A percentile compares a stretch with the other conserved stretches of the same genome.
phyloP scores from a whole-genome alignment of 2,329 filamentous ascomycete species.

The Cylindrodendrum hubeiense region DNA sequence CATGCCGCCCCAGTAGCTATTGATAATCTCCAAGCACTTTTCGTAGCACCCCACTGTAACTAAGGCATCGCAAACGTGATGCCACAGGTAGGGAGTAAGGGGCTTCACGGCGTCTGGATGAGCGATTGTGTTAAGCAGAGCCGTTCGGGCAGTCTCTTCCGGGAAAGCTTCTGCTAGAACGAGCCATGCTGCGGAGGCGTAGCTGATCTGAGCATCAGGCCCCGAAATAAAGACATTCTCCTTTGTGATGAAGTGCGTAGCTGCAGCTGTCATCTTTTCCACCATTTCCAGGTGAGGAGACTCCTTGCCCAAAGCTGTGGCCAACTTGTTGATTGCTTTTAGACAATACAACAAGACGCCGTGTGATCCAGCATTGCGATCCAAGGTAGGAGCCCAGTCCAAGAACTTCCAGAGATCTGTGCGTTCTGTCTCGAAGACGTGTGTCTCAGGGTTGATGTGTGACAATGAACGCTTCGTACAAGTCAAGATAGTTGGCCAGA shows the following conservation, averaged over 20 bases:
- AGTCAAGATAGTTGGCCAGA: constrained; percentile 48
- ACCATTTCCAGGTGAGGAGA: constrained; percentile 23
- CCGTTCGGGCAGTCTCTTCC: constrained; percentile 3
- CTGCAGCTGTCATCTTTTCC: constrained; percentile 18
- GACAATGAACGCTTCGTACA: constrained; percentile 44
- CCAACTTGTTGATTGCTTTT: constrained; percentile 25
- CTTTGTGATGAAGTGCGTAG: constrained; percentile 12
- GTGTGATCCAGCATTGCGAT: constrained; percentile 17
- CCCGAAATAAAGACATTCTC: constrained; percentile 25
- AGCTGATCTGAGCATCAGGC: constrained; percentile 18
- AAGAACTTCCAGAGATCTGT: constrained; percentile 25
- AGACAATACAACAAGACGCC: constrained; percentile 19
- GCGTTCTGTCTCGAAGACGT: constrained; percentile 14
- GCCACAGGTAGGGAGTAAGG: constrained; percentile 32
- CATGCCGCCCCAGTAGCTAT: constrained; percentile 33
- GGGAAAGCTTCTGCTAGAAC: constrained; percentile 17
- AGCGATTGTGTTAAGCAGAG: constrained; percentile 16
- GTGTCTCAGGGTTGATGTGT: constrained; percentile 39
- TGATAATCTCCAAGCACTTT: constrained; percentile 26
- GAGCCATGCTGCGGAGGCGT: constrained; percentile 27
- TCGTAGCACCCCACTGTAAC: constrained; percentile 23
- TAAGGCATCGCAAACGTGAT: constrained; percentile 31
- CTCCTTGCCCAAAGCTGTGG: constrained; percentile 4
- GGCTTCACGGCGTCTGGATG: constrained; percentile 25
- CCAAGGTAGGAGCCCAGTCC: constrained; percentile 23